Conservation (phyloP, 2,329 filamentous ascomycete genomes). For the Stachybotrys echinatus region DNA sequence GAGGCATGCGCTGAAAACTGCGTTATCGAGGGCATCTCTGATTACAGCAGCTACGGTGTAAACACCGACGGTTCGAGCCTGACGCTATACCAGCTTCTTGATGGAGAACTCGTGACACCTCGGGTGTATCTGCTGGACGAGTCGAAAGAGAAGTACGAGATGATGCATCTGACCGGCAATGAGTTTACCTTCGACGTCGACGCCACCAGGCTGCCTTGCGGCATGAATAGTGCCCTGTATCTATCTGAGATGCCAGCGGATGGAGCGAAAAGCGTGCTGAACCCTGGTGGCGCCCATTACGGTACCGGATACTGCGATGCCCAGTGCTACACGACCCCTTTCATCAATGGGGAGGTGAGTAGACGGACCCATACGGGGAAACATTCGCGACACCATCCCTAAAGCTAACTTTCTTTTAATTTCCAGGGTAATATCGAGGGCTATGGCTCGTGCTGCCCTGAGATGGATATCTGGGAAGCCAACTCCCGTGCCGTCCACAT, state of each 20-base stretch:
- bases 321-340: constrained; percentile 43
- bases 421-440: constrained; percentile 29
- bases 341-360: constrained; percentile 40
- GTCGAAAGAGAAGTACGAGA: constrained; percentile 49
- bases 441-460: constrained; percentile 42
- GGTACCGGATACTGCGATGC: constrained; percentile 59
- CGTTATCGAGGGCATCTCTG: constrained; percentile 39
- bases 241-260: constrained; percentile 48
- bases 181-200: constrained; percentile 63
- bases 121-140: constrained; percentile 52
- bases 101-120: constrained; percentile 19
- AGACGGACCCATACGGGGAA: not conserved
- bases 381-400: not conserved
- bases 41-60: constrained; percentile 33
- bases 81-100: constrained; percentile 20
- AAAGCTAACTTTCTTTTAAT: too few relatives aligned
- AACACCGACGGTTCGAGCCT: constrained; percentile 16
- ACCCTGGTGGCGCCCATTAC: constrained; percentile 51
- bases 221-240: constrained; percentile 61
- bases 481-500: constrained; percentile 35
- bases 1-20: constrained; percentile 45
- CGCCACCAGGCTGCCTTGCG: constrained; percentile 56
- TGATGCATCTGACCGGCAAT: constrained; percentile 51
- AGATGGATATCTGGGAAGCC: constrained; percentile 49
- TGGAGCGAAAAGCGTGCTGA: constrained; percentile 48